A percentile compares a stretch with the other conserved stretches of the same genome.
These are phyloP conservation scores for Vickermania spadyakhi DNA, from an alignment of 208 protist genomes.

Conservation along the genomic window DNA sequence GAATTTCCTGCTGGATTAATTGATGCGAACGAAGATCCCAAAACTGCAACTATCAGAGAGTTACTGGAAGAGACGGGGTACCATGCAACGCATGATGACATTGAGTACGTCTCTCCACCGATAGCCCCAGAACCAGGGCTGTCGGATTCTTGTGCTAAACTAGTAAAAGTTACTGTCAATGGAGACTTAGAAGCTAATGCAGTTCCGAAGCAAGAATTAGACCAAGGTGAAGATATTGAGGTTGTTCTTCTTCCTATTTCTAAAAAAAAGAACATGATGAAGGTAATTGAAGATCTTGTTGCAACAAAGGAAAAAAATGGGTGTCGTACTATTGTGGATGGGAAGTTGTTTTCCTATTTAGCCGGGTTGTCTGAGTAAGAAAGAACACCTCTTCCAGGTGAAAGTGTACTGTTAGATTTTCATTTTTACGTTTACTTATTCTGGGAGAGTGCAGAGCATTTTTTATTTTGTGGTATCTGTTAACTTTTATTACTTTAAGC, in stretches of 20 bases:
- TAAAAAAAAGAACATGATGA: background rate
- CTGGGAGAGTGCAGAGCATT: no score
- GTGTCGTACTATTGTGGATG: conserved; percentile 5
- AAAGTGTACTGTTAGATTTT: no score
- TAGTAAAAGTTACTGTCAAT: conserved; percentile 5
- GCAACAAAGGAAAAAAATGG: conserved; percentile 2
- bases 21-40: conserved; percentile 8
- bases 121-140: conserved; percentile 9
- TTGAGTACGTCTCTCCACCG: background rate
- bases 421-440: no score
- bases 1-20: conserved; percentile 19
- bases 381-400: no score
- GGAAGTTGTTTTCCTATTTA: conserved; percentile 6
- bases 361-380: background rate
- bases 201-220: conserved; percentile 8
- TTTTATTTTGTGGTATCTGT: no score
- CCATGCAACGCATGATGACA: background rate
- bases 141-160: conserved; percentile 1
- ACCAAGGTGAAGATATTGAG: conserved; percentile 8
- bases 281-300: background rate
- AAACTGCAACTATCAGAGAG: conserved; percentile 8
- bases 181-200: background rate
- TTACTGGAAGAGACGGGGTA: conserved; percentile 19
- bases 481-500: no score
- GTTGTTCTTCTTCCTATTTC: conserved; percentile 4